Base-by-base conservation (phyloP, 1,284 basidiomycete species). In the Tilletiopsis washingtonensis region DNA sequence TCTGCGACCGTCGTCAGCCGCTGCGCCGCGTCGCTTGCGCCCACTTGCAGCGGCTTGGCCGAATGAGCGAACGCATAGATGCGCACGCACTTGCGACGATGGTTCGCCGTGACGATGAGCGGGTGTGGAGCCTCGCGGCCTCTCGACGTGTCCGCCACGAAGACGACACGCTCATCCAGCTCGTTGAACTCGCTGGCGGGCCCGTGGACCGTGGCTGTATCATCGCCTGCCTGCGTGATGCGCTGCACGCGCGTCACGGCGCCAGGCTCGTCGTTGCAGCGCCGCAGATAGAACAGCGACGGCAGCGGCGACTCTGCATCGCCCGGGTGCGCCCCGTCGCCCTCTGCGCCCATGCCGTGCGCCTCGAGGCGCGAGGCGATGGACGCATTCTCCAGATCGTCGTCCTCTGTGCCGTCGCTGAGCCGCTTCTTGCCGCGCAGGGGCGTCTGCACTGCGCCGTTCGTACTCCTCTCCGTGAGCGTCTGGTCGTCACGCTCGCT, bases 221-320 rank as follows among this genome's bases (percentile, higher is more conserved):
- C 12, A 17, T 27, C 25, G 5, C 25, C 38, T 14, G 39, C 19
- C 24, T 40, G 21, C 25, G 34, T 3, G 51, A n/a, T 1, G 19
- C 43, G 17, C 32, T 46, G 19, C 32, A 46, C 43, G 38, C 38
- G 47, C 24, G 45, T 32, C 25, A 66, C 59, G 3, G 57, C 59
- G 3, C 54, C 57, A 4, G 62, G 47, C 17, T 69, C 62, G 39
- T 68, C 63, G 34, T 64, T 59, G 40, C 56, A 58, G 20, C 61
- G 49, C 1, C 61, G 54, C 4, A 71, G 52, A 38, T 64, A 67
- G 48, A 64, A 68, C 29, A 62, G 63, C 41, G 54, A 57, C 1
- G 69, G 59, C 6, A 64, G 36, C 3, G 51, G 40, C 20, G 45
- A 40, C 2, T 53, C 52, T 2, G 41, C 49, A 4, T 54, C 49